Base-by-base conservation (phyloP, 345 rosid species). In the Brassica napus region DNA sequence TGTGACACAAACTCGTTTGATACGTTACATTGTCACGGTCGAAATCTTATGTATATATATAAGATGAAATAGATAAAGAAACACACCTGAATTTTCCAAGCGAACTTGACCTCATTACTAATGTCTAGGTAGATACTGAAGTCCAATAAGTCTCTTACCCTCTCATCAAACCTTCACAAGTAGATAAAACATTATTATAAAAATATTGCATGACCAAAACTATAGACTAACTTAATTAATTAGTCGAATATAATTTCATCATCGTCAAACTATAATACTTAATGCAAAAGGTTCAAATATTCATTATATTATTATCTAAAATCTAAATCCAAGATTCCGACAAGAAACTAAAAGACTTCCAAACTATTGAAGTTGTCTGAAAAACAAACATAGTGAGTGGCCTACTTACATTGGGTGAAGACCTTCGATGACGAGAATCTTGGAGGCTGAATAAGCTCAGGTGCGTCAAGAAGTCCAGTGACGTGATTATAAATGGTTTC, bases 381-480 rank as follows among this genome's bases (percentile, higher is more conserved):
- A 42, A 58, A 42, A 66, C 55, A 70, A 76, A 57, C 77, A 65
- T 68, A 70, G 77, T 76, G 26, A 37, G 35, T 11, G 10, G 79
- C 97, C 16, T 11, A n/a, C 67, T 92, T 87, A 95, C 99, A 95
- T 93, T 37, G 99, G 99, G 68, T 95, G 99, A 67, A 95, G 83
- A 18, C 99, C 99, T 91, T 95, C 99, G 78, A 95, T 93, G 74
- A 95, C 98, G 59, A 91, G 94, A 78, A 95, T 95, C 91, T 89
- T 95, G 9, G 99, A 18, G 99, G 97, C 67, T 89, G 88, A 75
- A 86, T 95, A 78, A 87, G 88, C 86, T 95, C 99, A 9, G 99
- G 94, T 31, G 99, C 89, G 58, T 95, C 99, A 73, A 95, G 68
- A 35, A 95, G 90, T 32, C 99, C 99, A 35, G 89, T 84, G 30